These are phyloP conservation scores for Pulicaria dysenterica DNA, from an alignment of 129 eudicot genomes.

Conservation along the genomic window DNA sequence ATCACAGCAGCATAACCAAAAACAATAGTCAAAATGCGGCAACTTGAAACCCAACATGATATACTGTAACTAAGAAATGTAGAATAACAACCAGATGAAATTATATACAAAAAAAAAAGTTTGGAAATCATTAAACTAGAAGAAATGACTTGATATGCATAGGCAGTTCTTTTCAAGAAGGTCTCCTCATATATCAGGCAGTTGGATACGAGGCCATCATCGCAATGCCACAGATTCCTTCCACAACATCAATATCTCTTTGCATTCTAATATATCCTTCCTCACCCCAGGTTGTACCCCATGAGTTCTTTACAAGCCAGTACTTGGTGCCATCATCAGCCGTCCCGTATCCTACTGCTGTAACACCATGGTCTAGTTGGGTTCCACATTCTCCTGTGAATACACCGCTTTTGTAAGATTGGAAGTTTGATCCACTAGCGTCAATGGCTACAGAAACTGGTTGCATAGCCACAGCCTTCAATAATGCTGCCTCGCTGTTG, in stretches of 20 bases:
- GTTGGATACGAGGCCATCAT: slow-evolving; percentile 36
- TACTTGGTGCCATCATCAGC: slow-evolving; percentile 28
- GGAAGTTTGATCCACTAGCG: slow-evolving; percentile 18
- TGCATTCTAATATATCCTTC: slow-evolving; percentile 33
- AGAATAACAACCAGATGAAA: not conserved
- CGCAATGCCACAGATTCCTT: slow-evolving; percentile 35
- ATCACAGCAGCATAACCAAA: no score
- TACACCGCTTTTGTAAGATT: slow-evolving; percentile 16
- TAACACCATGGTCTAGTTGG: slow-evolving; percentile 29
- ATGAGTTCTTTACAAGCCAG: slow-evolving; percentile 39
- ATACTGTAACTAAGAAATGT: no score
- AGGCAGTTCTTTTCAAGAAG: not conserved
- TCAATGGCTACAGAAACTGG: slow-evolving; percentile 35
- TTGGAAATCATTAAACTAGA: not conserved
- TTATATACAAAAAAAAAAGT: not conserved
- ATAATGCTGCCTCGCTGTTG: slow-evolving; percentile 15
- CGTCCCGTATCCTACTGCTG: slow-evolving; percentile 26
- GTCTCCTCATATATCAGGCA: not conserved
- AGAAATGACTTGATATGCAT: not conserved
- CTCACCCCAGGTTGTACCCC: slow-evolving; percentile 40
- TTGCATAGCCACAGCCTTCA: slow-evolving; percentile 31
- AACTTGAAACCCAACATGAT: no score
- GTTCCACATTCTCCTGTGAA: slow-evolving; percentile 32
- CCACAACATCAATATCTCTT: slow-evolving; percentile 17
- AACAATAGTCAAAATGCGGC: no score